Evolutionary conservation across 306 rosid species (phyloP), one percentile per base, ranked within the genome.

Genomic region (Glycine latifolia): DNA sequence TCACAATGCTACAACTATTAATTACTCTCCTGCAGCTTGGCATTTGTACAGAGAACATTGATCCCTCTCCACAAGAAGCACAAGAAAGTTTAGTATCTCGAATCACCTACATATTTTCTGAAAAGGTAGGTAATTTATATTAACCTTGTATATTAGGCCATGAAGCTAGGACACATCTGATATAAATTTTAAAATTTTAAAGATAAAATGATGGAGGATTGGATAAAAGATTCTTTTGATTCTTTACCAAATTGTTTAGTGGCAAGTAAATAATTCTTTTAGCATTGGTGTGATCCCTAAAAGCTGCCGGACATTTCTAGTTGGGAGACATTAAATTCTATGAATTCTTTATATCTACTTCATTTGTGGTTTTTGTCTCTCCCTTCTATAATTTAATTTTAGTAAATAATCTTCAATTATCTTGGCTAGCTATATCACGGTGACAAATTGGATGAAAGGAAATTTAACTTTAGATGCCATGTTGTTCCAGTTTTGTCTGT

Each of bases 1-100:
- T 55, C 61, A 68, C 72, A 63, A 60, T 78, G 13, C 60, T 80
- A 78, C 17, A 50, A 52, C 75, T 79, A 52, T 49, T 76, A 17
- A 49, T 33, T 85, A 26, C 82, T 83, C 75, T 85, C 47, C 67
- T 71, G 87, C 97, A 93, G 99, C 92, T 95, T 73, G 89, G 91
- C 86, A 87, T 95, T 80, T 52, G 53, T 79, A 58, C 81, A 67
- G 73, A 56, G 66, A 71, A 81, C 11, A 50, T 43, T 50, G 86
- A 87, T 69, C 89, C 69, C 56, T 83, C 97, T 75, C 89, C 83
- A 10, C 85, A 86, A 71, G 95, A 92, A 78, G 84, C 98, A 75
- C 80, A 87, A 85, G 88, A 87, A 75, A 72, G 79, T 59, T 82
- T 95, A 80, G 91, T 89, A 60, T 60, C 81, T 77, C 91, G 94